phyloP scores from a whole-genome alignment of 441 rosid genomes.

The Hura crepitans region DNA sequence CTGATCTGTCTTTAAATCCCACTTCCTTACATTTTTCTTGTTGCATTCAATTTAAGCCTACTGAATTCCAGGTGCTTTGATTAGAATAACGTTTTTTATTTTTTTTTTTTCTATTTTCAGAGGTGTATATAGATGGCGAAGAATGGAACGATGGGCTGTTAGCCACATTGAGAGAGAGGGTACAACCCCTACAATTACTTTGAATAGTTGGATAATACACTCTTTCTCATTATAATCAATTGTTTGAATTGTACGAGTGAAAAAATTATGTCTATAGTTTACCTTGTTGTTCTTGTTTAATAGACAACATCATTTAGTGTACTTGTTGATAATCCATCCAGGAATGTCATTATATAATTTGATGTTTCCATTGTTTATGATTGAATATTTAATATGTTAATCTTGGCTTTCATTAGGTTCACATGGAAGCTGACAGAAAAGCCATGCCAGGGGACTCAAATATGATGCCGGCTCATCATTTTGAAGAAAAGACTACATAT shows the following conservation, averaged over 20 bases:
- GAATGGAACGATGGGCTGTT: conserved; percentile 93
- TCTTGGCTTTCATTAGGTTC: conserved; percentile 52
- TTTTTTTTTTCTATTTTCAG: conserved; percentile 35
- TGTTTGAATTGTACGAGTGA: conserved; percentile 14
- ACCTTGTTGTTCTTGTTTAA: neutral
- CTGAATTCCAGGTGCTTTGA: neutral
- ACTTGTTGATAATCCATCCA: neutral
- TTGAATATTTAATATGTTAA: conserved; percentile 12
- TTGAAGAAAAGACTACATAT: conserved; percentile 65
- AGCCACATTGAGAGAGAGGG: conserved; percentile 94
- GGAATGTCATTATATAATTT: neutral
- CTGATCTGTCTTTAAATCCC: neutral
- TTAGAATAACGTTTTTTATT: conserved; percentile 4
- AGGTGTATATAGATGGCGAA: conserved; percentile 69
- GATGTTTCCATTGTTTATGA: neutral
- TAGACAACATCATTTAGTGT: neutral
- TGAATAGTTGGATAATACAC: conserved; percentile 7
- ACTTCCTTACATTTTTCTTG: neutral
- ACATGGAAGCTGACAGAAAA: conserved; percentile 88
- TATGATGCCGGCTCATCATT: conserved; percentile 35
- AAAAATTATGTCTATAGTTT: neutral
- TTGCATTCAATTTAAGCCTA: neutral
- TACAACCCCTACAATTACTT: conserved; percentile 30
- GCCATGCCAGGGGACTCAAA: conserved; percentile 50
- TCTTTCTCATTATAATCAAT: conserved; percentile 4